phyloP scores from a whole-genome alignment of 2,329 filamentous ascomycete species.

The Emericellopsis cladophorae region DNA sequence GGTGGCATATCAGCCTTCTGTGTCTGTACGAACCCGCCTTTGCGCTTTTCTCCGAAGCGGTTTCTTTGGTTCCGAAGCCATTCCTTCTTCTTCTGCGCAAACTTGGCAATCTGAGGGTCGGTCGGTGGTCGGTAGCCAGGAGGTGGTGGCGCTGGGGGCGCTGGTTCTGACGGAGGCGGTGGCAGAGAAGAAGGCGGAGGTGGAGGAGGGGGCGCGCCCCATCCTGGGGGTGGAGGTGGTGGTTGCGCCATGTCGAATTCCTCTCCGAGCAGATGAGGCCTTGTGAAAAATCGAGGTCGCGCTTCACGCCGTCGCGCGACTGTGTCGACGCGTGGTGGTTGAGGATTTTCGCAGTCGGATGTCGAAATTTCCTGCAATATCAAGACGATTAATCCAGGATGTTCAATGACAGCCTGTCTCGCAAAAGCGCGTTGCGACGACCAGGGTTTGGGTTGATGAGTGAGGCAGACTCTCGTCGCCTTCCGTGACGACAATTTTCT shows the following conservation, averaged over 20 bases:
- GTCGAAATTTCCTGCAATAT: background rate
- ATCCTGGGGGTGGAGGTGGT: conserved; percentile 45
- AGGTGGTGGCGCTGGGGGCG: conserved; percentile 59
- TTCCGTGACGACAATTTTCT: conserved; percentile 21
- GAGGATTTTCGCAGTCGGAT: conserved; percentile 1
- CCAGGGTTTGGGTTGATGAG: conserved; percentile 12
- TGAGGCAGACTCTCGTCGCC: background rate
- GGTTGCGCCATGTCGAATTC: conserved; percentile 37
- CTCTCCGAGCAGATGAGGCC: conserved; percentile 10
- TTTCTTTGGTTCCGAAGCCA: conserved; percentile 88
- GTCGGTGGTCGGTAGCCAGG: conserved; percentile 72
- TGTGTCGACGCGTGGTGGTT: conserved; percentile 15
- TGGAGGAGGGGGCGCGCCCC: conserved; percentile 41
- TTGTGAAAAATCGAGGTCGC: conserved; percentile 8
- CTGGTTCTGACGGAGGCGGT: conserved; percentile 39
- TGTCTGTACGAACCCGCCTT: conserved; percentile 91
- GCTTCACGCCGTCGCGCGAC: conserved; percentile 22
- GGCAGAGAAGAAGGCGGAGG: conserved; percentile 43
- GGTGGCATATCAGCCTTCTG: conserved; percentile 98
- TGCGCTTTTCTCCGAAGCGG: conserved; percentile 92
- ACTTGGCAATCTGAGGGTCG: conserved; percentile 82
- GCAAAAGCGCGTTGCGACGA: conserved; percentile 14
- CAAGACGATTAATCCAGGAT: background rate
- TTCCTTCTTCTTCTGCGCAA: conserved; percentile 97
- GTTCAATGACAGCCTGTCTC: conserved; percentile 6